These are phyloP conservation scores for Chrysochromulina parva DNA, from an alignment of 78 protist genomes.

Conservation along the genomic window DNA sequence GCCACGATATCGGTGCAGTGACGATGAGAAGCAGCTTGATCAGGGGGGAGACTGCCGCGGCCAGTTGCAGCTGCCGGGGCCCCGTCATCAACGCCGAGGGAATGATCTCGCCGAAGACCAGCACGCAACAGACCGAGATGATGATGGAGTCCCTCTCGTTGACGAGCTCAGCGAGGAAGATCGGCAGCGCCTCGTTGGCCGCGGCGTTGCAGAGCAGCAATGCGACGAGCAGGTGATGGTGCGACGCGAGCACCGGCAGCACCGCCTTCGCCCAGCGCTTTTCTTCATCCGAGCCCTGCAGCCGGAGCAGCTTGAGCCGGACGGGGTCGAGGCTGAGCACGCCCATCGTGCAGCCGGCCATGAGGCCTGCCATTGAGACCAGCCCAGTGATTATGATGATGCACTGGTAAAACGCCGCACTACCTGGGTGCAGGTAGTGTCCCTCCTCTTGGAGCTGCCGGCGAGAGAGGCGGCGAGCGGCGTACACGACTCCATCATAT, in stretches of 20 bases:
- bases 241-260: conserved; percentile 1
- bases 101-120: conserved; percentile 43
- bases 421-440: too few relatives aligned
- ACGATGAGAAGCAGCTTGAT: not conserved
- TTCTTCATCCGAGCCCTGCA: not conserved
- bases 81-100: conserved; percentile 33
- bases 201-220: conserved; percentile 54
- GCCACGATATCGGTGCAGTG: not conserved
- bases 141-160: conserved; percentile 17
- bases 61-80: not conserved
- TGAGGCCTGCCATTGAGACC: too few relatives aligned
- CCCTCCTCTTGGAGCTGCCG: too few relatives aligned
- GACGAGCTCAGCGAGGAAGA: conserved; percentile 46
- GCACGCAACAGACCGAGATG: conserved; percentile 30
- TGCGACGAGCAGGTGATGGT: conserved; percentile 65
- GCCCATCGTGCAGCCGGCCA: too few relatives aligned
- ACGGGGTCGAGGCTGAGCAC: too few relatives aligned
- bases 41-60: not conserved
- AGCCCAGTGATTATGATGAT: too few relatives aligned
- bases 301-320: too few relatives aligned
- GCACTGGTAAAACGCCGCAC: too few relatives aligned
- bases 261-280: conserved; percentile 9
- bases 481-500: too few relatives aligned
- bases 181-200: conserved; percentile 63
- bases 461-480: too few relatives aligned